A percentile compares a stretch with the other conserved stretches of the same genome.
Conservation (phyloP, 2,329 filamentous ascomycete species). For the Alternaria gaisen region DNA sequence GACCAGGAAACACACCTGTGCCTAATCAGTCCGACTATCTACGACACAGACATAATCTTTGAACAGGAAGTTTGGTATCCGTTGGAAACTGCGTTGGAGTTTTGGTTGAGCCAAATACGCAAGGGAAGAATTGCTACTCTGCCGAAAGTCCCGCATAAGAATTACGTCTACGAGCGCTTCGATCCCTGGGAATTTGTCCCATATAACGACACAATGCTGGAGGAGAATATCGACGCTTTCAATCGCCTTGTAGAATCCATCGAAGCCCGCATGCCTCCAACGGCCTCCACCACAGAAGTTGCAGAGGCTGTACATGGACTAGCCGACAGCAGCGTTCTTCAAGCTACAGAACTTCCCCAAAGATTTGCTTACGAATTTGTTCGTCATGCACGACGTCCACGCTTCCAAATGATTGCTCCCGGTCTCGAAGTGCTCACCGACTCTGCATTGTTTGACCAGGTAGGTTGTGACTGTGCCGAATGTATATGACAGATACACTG, state of each 20-base stretch:
- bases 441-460: slow-evolving; percentile 1
- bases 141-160: background rate
- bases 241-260: background rate
- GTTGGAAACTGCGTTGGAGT: background rate
- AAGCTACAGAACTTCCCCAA: slow-evolving; percentile 5
- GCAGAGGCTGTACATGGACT: background rate
- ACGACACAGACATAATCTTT: background rate
- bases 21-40: background rate
- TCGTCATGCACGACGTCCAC: slow-evolving; percentile 14
- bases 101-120: background rate
- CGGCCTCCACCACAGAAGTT: too few species aligned
- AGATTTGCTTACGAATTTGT: slow-evolving; percentile 24
- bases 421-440: slow-evolving; percentile 20
- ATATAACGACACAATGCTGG: background rate
- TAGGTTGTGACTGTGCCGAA: too few species aligned
- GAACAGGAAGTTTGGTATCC: background rate
- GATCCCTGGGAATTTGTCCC: background rate
- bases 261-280: background rate
- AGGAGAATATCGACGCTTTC: background rate
- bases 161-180: background rate
- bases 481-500: too few species aligned
- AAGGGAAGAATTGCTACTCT: background rate
- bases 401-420: slow-evolving; percentile 26
- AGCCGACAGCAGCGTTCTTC: background rate
- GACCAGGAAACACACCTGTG: background rate